Evolutionary conservation across 2,329 filamentous ascomycete species (phyloP), one percentile per base, ranked within the genome.

Genomic region (Penicillium expansum): DNA sequence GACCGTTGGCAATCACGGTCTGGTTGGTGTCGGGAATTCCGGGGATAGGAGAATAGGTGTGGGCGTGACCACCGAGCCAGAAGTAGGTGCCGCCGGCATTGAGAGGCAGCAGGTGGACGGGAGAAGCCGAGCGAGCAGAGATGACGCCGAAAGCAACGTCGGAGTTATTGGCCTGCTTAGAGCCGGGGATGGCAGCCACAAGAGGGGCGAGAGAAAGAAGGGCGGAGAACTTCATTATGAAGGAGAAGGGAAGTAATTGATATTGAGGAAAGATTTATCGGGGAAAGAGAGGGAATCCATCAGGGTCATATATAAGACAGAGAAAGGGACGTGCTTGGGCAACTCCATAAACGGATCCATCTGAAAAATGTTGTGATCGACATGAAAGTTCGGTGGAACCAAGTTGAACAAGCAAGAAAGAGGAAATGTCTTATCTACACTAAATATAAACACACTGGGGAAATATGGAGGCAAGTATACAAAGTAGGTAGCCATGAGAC

Each of bases 1-100:
- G 63, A 16, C 74, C 71, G 30, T 76, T 75, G 42, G 68, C 66
- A 43, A 83, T 70, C 14, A 78, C 76, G 4, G 81, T 82, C n/a
- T 67, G 62, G 56, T 77, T 80, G 27, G 78, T 80, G 0, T 72
- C 52, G 30, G 69, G 69, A 1, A 77, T 68, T 5, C 66, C 49
- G 3, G 63, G 58, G 1, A 55, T 39, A 38, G 82, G 81, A 67
- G 81, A 84, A 69, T 80, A 83, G 32, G 76, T 75, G 6, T 72
- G 64, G 10, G 80, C 70, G 5, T 69, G 57, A 16, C 75, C 76
- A 24, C 80, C 81, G 49, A 84, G 70, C 63, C 71, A 82, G 73
- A 85, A 82, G 51, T 74, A 71, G 29, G 67, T 63, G 22, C 74
- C 74, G 18, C 70, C 69, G 37, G 82, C 81, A 39, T 77, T 77